Percentiles rank a stretch among this genome's conserved stretches.
Conservation (phyloP, 805 yeast genomes). For the Scheffersomyces lignosus region DNA sequence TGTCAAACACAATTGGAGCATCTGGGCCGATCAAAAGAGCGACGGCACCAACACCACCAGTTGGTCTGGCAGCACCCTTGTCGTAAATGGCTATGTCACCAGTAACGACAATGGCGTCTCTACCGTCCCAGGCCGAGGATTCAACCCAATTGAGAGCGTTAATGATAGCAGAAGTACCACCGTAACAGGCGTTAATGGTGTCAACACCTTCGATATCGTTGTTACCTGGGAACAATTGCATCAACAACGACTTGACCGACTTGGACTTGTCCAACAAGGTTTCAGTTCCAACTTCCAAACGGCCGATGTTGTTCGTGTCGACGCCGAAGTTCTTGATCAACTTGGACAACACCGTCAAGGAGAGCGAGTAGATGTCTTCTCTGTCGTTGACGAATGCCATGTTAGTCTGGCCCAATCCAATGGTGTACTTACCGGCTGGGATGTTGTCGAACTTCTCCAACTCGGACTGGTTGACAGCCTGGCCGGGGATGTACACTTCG, state of each 20-base stretch:
- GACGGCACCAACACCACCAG: slow-evolving; percentile 98
- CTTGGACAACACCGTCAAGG: slow-evolving; percentile 81
- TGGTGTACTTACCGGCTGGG: slow-evolving; percentile 93
- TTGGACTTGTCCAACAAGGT: slow-evolving; percentile 95
- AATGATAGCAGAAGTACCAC: slow-evolving; percentile 94
- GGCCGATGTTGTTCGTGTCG: slow-evolving; percentile 80
- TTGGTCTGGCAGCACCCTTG: slow-evolving; percentile 97
- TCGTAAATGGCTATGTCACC: slow-evolving; percentile 98
- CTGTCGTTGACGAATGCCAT: slow-evolving; percentile 97
- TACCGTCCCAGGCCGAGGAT: slow-evolving; percentile 96
- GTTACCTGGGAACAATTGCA: slow-evolving; percentile 90
- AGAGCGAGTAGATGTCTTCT: slow-evolving; percentile 93
- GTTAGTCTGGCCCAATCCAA: slow-evolving; percentile 97
- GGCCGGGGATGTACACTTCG: slow-evolving; percentile 86
- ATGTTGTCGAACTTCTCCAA: slow-evolving; percentile 84
- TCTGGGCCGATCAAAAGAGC: slow-evolving; percentile 96
- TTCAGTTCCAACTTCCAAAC: slow-evolving; percentile 98
- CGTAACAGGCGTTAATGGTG: slow-evolving; percentile 96
- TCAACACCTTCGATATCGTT: slow-evolving; percentile 94
- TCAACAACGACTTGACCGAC: slow-evolving; percentile 91
- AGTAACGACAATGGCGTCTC: slow-evolving; percentile 94
- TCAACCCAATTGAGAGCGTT: slow-evolving; percentile 96
- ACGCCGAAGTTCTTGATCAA: slow-evolving; percentile 79
- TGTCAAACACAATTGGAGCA: slow-evolving; percentile 92
- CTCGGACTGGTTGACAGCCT: slow-evolving; percentile 83